Conservation (phyloP, 495 filamentous ascomycete genomes). For the Cryomyces minteri region DNA sequence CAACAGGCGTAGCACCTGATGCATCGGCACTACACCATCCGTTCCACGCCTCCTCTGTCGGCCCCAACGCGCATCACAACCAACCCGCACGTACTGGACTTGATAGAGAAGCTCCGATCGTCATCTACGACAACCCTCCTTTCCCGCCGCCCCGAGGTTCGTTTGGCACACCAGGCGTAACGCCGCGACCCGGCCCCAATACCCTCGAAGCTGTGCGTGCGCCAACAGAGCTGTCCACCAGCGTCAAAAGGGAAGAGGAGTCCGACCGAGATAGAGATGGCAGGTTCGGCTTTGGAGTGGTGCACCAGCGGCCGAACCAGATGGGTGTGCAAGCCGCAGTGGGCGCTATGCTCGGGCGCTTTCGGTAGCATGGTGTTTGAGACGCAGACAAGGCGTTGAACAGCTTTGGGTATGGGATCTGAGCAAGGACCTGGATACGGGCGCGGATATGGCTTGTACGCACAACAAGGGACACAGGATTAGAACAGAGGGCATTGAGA, state of each 20-base stretch:
- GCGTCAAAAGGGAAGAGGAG: background rate
- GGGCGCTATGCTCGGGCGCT: too few relatives aligned
- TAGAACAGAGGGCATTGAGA: too few relatives aligned
- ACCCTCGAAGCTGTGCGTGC: background rate
- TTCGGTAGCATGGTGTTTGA: too few relatives aligned
- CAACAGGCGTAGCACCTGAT: background rate
- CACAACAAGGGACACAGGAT: too few relatives aligned
- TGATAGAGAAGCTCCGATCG: background rate
- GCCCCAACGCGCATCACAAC: background rate
- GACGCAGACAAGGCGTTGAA: too few relatives aligned
- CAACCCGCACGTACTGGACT: background rate
- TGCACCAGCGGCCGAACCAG: too few relatives aligned
- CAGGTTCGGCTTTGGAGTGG: background rate
- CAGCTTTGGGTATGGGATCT: too few relatives aligned
- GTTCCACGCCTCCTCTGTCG: background rate
- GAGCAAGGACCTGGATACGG: too few relatives aligned
- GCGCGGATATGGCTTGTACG: too few relatives aligned
- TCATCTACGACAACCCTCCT: background rate
- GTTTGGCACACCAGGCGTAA: background rate
- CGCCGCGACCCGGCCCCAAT: background rate
- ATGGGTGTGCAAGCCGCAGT: too few relatives aligned
- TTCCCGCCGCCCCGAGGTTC: background rate
- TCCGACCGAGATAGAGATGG: background rate
- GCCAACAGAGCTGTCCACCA: background rate
- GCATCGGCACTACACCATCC: background rate